Percentiles rank a stretch among this genome's conserved stretches.
Conservation (phyloP, 108 stramenopile genomes). For the Nitzschia sp. region DNA sequence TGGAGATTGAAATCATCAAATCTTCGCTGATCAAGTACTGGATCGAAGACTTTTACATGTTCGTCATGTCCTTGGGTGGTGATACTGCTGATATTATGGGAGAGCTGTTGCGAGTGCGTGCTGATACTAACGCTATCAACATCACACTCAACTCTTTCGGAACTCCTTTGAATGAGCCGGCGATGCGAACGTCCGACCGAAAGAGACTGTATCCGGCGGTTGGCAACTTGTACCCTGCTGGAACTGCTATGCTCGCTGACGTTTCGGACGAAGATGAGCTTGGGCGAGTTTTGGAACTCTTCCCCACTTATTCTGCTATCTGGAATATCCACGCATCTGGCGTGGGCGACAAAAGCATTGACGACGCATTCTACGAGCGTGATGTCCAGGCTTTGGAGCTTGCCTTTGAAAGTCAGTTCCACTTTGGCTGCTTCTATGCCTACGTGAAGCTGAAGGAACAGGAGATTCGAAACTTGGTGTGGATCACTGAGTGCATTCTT, state of each 20-base stretch:
- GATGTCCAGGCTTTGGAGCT: conserved; percentile 95
- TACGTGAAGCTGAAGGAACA: conserved; percentile 99
- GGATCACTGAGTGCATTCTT: conserved; percentile 98
- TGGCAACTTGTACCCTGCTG: conserved; percentile 96
- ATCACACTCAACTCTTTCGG: conserved; percentile 99
- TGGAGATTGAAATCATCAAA: conserved; percentile 99
- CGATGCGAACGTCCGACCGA: conserved; percentile 93
- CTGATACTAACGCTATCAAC: conserved; percentile 98
- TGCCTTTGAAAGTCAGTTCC: conserved; percentile 99
- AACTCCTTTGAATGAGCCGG: conserved; percentile 92
- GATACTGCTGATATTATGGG: conserved; percentile 96
- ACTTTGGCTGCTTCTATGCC: conserved; percentile 97
- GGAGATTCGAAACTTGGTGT: conserved; percentile 99
- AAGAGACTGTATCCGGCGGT: conserved; percentile 96
- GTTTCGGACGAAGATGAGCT: conserved; percentile 91
- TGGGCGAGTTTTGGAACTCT: conserved; percentile 86
- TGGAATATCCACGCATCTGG: conserved; percentile 92
- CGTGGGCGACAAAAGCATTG: conserved; percentile 87
- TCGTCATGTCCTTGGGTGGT: conserved; percentile 85
- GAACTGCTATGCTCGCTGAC: conserved; percentile 90
- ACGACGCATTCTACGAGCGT: conserved; percentile 98
- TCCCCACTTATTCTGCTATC: conserved; percentile 91
- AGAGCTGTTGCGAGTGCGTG: conserved; percentile 92
- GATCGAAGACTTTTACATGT: conserved; percentile 95
- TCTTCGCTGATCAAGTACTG: conserved; percentile 97